These are phyloP conservation scores for Isoetes taiwanensis DNA, from an alignment of 75 land plant species.

Conservation along the genomic window DNA sequence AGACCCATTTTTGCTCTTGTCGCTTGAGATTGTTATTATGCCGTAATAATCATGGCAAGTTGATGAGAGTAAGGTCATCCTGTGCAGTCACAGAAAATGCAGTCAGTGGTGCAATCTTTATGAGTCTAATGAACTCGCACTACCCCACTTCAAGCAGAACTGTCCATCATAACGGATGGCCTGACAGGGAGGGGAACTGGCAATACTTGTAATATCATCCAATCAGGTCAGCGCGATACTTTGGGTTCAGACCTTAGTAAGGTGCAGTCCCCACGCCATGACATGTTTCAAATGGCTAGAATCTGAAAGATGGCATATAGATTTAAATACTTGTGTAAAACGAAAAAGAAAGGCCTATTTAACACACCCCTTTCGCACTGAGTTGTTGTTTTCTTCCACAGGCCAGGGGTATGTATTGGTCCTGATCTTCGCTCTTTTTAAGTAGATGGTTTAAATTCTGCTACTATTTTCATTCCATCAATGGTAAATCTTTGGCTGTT, in stretches of 20 bases:
- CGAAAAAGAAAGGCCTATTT: neutral
- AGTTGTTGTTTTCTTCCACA: constrained; percentile 86
- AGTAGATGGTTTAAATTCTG: constrained; percentile 60
- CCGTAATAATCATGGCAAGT: constrained; percentile 93
- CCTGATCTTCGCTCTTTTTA: constrained; percentile 75
- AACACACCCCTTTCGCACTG: constrained; percentile 70
- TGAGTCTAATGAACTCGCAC: no score
- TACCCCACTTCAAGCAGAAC: constrained; percentile 89
- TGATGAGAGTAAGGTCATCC: constrained; percentile 99
- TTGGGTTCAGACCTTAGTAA: constrained; percentile 77
- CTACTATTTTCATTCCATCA: constrained; percentile 92
- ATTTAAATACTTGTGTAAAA: neutral
- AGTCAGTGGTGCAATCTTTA: no score
- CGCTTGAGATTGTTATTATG: constrained; percentile 76
- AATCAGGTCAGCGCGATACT: constrained; percentile 97
- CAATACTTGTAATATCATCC: constrained; percentile 98
- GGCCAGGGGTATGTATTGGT: constrained; percentile 86
- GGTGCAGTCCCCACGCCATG: constrained; percentile 70
- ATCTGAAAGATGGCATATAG: constrained; percentile 52
- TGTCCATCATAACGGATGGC: constrained; percentile 99
- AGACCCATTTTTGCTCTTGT: constrained; percentile 85
- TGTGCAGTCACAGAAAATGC: constrained; percentile 8
- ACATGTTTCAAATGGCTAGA: constrained; percentile 76
- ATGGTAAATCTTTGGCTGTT: constrained; percentile 77
- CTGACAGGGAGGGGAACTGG: constrained; percentile 97